Conservation (phyloP, 495 filamentous ascomycete species). For the Podospora fimiseda region DNA sequence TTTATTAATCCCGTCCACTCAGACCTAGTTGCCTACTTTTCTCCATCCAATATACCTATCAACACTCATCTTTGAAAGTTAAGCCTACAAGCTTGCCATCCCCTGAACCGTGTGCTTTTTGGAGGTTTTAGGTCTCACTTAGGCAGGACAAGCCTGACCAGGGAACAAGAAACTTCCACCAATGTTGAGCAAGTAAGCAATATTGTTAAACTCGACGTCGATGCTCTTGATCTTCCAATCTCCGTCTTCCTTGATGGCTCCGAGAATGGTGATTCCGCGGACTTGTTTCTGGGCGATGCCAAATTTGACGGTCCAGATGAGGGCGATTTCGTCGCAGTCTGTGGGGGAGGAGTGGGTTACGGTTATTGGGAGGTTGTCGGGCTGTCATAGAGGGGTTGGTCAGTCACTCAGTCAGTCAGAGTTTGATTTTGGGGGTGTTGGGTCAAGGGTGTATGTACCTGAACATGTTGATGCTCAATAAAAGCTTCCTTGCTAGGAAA, state of each 20-base stretch:
- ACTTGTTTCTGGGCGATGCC: slow-evolving; percentile 9
- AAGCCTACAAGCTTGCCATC: background rate
- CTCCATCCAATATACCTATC: no score
- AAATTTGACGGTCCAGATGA: slow-evolving; percentile 26
- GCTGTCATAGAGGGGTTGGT: slow-evolving; percentile 10
- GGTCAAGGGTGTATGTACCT: slow-evolving; percentile 14
- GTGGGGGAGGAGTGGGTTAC: slow-evolving; percentile 4
- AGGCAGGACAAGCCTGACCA: background rate
- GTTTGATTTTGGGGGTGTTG: background rate
- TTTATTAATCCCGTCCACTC: no score
- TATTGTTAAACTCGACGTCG: slow-evolving; percentile 29
- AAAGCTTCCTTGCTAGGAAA: slow-evolving; percentile 25
- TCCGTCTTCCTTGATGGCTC: slow-evolving; percentile 7
- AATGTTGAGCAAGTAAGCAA: slow-evolving; percentile 21
- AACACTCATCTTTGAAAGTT: no score
- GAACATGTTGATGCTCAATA: slow-evolving; percentile 12
- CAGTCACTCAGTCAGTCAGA: background rate
- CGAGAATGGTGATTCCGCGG: slow-evolving; percentile 24
- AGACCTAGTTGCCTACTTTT: no score
- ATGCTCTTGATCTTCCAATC: slow-evolving; percentile 25
- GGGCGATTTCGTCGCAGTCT: slow-evolving; percentile 21
- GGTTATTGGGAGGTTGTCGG: slow-evolving; percentile 16
- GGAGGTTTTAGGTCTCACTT: background rate
- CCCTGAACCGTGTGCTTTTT: background rate
- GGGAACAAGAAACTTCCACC: slow-evolving; percentile 17